Evolutionary conservation across 768 basidiomycete genomes (phyloP).

Genomic region (Vishniacozyma victoriae): DNA sequence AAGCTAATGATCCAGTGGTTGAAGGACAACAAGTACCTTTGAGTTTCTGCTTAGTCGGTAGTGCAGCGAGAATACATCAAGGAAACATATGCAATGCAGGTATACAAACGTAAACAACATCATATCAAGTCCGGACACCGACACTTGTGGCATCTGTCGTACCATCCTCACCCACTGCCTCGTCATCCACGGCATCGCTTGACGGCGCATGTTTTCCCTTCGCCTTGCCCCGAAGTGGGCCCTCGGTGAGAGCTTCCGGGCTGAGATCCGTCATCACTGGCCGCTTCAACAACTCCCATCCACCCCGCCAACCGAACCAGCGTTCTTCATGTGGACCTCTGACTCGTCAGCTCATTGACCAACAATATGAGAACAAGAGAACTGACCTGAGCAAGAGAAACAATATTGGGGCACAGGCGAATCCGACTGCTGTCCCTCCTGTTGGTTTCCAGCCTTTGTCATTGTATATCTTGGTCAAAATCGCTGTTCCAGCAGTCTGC

Average conservation of each 20-base stretch:
- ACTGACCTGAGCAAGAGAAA: conserved; percentile 52
- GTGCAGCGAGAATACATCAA: too few species aligned
- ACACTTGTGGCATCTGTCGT: too few species aligned
- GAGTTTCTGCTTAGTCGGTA: too few species aligned
- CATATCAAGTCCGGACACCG: too few species aligned
- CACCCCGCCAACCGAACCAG: conserved; percentile 51
- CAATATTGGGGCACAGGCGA: conserved; percentile 56
- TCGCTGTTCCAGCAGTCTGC: conserved; percentile 67
- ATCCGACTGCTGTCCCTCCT: conserved; percentile 59
- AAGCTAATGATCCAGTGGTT: conserved; percentile 37
- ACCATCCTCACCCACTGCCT: too few species aligned
- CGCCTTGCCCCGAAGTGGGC: too few species aligned
- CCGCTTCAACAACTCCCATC: conserved; percentile 32
- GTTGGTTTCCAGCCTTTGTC: conserved; percentile 64
- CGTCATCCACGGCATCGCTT: too few species aligned
- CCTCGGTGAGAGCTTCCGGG: conserved; percentile 36
- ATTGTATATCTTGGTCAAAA: conserved; percentile 66
- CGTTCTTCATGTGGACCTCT: conserved; percentile 61
- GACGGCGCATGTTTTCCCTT: too few species aligned
- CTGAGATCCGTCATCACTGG: conserved; percentile 29
- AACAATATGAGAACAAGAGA: neutral
- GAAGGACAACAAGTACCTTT: conserved; percentile 44
- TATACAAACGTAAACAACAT: too few species aligned
- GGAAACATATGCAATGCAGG: too few species aligned
- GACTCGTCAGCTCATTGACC: neutral